phyloP scores from a whole-genome alignment of 75 land plant species.

The Picea glauca region DNA sequence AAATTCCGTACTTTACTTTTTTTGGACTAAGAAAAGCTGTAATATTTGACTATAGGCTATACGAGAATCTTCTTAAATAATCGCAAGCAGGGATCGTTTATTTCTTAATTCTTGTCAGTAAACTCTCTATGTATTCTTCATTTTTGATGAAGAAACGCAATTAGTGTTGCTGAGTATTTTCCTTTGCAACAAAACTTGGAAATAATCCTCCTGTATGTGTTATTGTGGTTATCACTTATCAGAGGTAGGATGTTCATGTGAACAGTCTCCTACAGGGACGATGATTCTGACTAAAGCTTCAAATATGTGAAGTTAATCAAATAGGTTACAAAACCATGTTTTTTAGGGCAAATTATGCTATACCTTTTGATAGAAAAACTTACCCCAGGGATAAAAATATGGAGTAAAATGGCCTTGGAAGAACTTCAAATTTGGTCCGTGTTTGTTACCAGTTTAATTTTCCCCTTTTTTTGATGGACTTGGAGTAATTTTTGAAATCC shows the following conservation, averaged over 20 bases:
- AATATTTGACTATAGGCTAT: background rate
- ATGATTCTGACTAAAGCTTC: background rate
- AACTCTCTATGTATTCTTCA: background rate
- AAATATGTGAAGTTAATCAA: background rate
- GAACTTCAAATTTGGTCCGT: background rate
- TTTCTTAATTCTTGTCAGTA: background rate
- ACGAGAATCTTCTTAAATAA: background rate
- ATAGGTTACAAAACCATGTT: background rate
- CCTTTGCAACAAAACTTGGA: background rate
- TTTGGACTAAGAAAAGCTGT: background rate
- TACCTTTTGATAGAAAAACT: background rate
- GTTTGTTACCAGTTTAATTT: background rate
- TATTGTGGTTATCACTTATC: background rate
- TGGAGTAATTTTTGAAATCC: background rate
- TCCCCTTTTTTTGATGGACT: background rate
- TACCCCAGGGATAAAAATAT: background rate
- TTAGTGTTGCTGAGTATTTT: background rate
- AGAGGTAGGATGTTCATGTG: background rate
- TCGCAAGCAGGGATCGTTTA: background rate
- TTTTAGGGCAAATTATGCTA: background rate
- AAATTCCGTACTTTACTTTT: background rate
- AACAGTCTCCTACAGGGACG: background rate
- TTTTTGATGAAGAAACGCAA: background rate
- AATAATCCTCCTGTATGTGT: background rate
- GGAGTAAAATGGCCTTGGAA: background rate